phyloP scores from a whole-genome alignment of 1,139 yeast genomes.

The Candida sanyaensis region DNA sequence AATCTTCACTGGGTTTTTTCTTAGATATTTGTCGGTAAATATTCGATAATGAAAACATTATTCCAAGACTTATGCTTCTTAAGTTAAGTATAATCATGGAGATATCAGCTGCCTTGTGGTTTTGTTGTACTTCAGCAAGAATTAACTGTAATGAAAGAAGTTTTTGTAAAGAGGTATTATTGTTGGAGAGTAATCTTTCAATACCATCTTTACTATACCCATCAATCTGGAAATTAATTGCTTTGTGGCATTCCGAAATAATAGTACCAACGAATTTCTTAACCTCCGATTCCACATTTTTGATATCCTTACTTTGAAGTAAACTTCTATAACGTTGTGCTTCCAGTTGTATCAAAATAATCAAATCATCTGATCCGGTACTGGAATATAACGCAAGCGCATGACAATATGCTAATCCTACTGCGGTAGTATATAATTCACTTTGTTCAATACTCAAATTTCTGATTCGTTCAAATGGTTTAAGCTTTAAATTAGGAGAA shows the following conservation, averaged over 20 bases:
- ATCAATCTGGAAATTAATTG: constrained; percentile 70
- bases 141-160: constrained; percentile 64
- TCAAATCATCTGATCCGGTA: constrained; percentile 65
- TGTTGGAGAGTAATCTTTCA: constrained; percentile 65
- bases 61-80: constrained; percentile 70
- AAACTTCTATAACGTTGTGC: constrained; percentile 29
- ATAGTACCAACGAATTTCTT: constrained; percentile 45
- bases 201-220: constrained; percentile 63
- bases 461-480: constrained; percentile 28
- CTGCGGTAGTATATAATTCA: constrained; percentile 46
- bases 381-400: constrained; percentile 69
- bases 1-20: constrained; percentile 51
- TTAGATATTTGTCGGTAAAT: constrained; percentile 58
- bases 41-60: constrained; percentile 70
- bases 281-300: constrained; percentile 23
- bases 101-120: constrained; percentile 50
- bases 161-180: constrained; percentile 64
- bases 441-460: constrained; percentile 23
- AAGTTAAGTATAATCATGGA: constrained; percentile 72
- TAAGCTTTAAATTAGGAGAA: constrained; percentile 23
- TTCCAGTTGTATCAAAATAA: constrained; percentile 54
- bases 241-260: constrained; percentile 64
- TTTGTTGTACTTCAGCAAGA: constrained; percentile 55
- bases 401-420: constrained; percentile 65
- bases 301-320: constrained; percentile 42